Conservation (phyloP, 164 flowering plant species). For the Stephania cephalantha region DNA sequence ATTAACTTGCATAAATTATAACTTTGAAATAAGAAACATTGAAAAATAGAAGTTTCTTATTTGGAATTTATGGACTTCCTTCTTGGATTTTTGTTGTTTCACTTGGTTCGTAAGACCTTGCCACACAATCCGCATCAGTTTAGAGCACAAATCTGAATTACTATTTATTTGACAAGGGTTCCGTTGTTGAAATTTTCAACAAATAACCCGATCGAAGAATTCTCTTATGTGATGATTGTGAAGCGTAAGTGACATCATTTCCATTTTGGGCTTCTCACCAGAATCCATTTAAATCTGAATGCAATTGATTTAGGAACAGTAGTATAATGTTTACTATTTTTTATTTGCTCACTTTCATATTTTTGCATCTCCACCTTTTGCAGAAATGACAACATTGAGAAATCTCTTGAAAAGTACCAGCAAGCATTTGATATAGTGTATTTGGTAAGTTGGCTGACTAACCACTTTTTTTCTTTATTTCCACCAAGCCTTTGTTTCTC, state of each 20-base stretch:
- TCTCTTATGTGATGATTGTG: neutral
- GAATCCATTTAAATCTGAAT: neutral
- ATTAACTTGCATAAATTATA: no score
- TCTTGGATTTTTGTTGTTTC: no score
- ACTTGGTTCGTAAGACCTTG: no score
- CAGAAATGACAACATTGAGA: constrained; percentile 78
- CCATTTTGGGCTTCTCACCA: neutral
- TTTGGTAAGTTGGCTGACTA: constrained; percentile 44
- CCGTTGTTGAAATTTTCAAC: neutral
- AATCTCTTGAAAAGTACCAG: constrained; percentile 51
- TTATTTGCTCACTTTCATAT: neutral
- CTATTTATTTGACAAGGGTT: neutral
- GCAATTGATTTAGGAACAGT: neutral
- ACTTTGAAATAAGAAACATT: no score
- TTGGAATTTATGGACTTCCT: no score
- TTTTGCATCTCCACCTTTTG: constrained; percentile 16
- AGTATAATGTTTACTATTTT: neutral
- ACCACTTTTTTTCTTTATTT: neutral
- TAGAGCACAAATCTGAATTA: neutral
- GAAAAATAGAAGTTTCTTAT: no score
- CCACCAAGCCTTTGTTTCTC: neutral
- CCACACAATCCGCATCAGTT: neutral
- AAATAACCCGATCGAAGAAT: neutral
- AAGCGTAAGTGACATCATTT: neutral
- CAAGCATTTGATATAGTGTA: constrained; percentile 74